Percentiles rank a stretch among this genome's conserved stretches.
Conservation (phyloP, 345 rosid species). For the Syzygium oleosum region DNA sequence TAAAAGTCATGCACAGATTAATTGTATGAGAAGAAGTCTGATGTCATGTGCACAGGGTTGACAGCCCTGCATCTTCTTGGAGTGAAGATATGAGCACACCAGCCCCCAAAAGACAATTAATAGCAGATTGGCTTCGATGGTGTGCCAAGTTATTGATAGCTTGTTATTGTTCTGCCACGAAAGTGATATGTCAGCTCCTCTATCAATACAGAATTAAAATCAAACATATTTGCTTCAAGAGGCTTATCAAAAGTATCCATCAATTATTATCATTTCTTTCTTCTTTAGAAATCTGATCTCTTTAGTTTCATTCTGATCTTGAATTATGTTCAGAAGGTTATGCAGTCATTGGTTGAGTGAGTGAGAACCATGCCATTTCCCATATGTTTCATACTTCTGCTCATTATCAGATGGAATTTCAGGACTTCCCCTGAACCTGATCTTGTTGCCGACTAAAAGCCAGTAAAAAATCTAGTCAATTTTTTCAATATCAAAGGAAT, state of each 20-base stretch:
- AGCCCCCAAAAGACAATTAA: background rate
- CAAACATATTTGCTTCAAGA: background rate
- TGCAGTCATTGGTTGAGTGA: background rate
- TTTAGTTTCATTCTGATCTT: background rate
- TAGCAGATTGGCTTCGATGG: background rate
- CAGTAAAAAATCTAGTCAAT: background rate
- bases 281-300: background rate
- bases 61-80: background rate
- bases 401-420: background rate
- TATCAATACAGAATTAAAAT: background rate
- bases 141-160: background rate
- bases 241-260: background rate
- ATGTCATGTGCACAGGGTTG: background rate
- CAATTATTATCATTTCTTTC: background rate
- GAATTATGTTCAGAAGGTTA: background rate
- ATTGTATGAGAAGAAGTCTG: background rate
- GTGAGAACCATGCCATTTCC: background rate
- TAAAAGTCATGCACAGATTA: background rate
- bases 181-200: background rate
- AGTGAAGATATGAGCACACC: background rate
- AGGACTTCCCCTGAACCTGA: background rate
- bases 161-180: background rate
- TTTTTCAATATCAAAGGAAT: background rate
- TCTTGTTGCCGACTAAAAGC: background rate
- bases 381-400: background rate